These are phyloP conservation scores for Malus asiatica DNA, from an alignment of 306 rosid species.

Conservation along the genomic window DNA sequence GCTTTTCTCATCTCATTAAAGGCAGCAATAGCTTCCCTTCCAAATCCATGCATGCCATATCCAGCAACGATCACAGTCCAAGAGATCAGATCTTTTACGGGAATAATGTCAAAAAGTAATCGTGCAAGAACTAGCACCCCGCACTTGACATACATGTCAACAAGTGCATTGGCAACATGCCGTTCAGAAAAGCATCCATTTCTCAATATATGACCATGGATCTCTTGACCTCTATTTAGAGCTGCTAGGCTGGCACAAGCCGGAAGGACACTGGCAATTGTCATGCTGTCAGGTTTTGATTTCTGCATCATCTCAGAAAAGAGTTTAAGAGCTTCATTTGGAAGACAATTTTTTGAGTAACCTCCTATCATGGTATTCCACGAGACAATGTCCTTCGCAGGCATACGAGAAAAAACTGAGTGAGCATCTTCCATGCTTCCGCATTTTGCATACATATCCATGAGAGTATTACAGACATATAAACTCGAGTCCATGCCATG, in stretches of 20 bases:
- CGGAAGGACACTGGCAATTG: constrained; percentile 55
- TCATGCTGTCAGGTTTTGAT: constrained; percentile 40
- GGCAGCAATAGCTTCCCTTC: constrained; percentile 51
- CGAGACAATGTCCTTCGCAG: constrained; percentile 44
- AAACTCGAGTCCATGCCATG: constrained; percentile 36
- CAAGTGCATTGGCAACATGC: constrained; percentile 50
- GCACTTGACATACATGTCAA: constrained; percentile 65
- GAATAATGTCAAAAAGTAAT: constrained; percentile 40
- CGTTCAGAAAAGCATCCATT: constrained; percentile 36
- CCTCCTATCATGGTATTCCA: constrained; percentile 83
- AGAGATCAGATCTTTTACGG: constrained; percentile 49
- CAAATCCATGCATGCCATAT: constrained; percentile 71
- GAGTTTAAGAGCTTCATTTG: constrained; percentile 49
- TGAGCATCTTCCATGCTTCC: constrained; percentile 71
- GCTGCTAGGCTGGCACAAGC: constrained; percentile 74
- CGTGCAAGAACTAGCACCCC: constrained; percentile 51
- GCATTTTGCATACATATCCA: constrained; percentile 84
- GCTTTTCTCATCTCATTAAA: constrained; percentile 45
- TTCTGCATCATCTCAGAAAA: constrained; percentile 44
- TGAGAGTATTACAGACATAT: constrained; percentile 62
- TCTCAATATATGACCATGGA: constrained; percentile 50
- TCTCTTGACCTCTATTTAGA: constrained; percentile 55
- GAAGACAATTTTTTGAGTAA: constrained; percentile 51
- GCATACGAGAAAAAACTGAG: constrained; percentile 42
- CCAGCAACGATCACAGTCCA: constrained; percentile 71